These are phyloP conservation scores for Asterophora parasitica DNA, from an alignment of 768 basidiomycete species.

Conservation along the genomic window DNA sequence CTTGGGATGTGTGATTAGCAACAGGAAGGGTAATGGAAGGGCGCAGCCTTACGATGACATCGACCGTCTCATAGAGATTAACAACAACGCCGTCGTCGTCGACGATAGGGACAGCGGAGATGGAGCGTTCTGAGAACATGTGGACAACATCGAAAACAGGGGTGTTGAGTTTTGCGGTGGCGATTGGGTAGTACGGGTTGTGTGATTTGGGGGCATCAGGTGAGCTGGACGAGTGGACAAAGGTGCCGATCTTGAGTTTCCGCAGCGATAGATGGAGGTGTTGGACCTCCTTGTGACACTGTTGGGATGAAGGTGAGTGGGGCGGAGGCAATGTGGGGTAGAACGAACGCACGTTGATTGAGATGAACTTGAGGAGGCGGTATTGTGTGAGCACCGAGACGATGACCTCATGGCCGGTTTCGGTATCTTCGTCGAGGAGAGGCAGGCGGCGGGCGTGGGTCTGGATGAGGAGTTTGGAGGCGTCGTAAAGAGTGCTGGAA, in stretches of 20 bases:
- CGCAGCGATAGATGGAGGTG: slow-evolving; percentile 77
- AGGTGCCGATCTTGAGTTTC: slow-evolving; percentile 90
- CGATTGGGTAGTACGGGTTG: slow-evolving; percentile 84
- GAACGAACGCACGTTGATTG: slow-evolving; percentile 74
- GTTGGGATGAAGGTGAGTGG: slow-evolving; percentile 8
- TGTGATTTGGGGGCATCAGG: slow-evolving; percentile 44
- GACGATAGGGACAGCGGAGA: slow-evolving; percentile 95
- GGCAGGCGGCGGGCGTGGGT: slow-evolving; percentile 95
- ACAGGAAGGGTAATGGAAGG: slow-evolving; percentile 6
- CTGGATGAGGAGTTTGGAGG: slow-evolving; percentile 83
- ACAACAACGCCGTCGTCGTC: slow-evolving; percentile 90
- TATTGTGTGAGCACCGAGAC: slow-evolving; percentile 97
- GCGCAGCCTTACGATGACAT: slow-evolving; percentile 76
- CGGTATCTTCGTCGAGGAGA: slow-evolving; percentile 87
- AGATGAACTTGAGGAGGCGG: slow-evolving; percentile 95
- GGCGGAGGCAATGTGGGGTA: background rate
- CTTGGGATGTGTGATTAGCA: slow-evolving; percentile 32
- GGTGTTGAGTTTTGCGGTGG: slow-evolving; percentile 85
- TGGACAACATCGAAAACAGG: slow-evolving; percentile 98
- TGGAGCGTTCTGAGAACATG: slow-evolving; percentile 93
- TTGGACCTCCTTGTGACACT: slow-evolving; percentile 86
- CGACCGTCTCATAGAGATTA: slow-evolving; percentile 97
- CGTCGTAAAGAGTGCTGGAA: slow-evolving; percentile 81
- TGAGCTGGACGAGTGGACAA: slow-evolving; percentile 55
- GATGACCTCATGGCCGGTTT: slow-evolving; percentile 93